phyloP scores from a whole-genome alignment of 305 asterid genomes.

The Plantago rigida region DNA sequence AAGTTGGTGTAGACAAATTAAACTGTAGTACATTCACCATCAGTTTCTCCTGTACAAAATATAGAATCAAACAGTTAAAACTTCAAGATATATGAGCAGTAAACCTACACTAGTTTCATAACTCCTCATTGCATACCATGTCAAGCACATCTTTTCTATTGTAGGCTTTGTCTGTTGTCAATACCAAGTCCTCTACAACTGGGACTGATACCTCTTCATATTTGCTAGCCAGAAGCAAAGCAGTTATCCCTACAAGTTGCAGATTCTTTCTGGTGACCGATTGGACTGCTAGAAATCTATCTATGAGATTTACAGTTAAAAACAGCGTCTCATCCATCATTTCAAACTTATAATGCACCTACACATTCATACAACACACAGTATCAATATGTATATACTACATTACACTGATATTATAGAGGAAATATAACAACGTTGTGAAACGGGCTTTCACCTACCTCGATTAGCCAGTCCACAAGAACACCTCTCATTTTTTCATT shows the following conservation, averaged over 20 bases:
- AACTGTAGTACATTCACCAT: slow-evolving; percentile 63
- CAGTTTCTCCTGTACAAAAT: slow-evolving; percentile 55
- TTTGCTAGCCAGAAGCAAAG: slow-evolving; percentile 71
- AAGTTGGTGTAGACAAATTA: slow-evolving; percentile 71
- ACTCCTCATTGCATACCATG: slow-evolving; percentile 35
- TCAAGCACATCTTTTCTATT: slow-evolving; percentile 50
- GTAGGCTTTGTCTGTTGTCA: slow-evolving; percentile 65
- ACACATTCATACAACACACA: not conserved
- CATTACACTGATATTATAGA: not conserved
- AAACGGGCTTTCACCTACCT: slow-evolving; percentile 26
- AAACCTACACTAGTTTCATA: not conserved
- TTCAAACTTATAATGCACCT: slow-evolving; percentile 78
- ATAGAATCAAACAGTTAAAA: not conserved
- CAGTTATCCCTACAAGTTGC: slow-evolving; percentile 64
- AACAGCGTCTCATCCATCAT: slow-evolving; percentile 66
- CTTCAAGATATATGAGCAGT: not conserved
- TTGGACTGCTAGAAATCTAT: slow-evolving; percentile 47
- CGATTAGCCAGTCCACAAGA: slow-evolving; percentile 57
- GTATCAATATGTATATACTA: not conserved
- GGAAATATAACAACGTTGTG: not conserved
- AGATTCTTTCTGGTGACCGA: slow-evolving; percentile 46
- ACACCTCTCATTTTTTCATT: slow-evolving; percentile 52
- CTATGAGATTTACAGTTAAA: slow-evolving; percentile 56
- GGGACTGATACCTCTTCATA: slow-evolving; percentile 75
- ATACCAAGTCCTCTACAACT: slow-evolving; percentile 55